Evolutionary conservation across 192 early-diverging fungal species (phyloP), one percentile per base, ranked within the genome.

Genomic region (Backusella sp.): DNA sequence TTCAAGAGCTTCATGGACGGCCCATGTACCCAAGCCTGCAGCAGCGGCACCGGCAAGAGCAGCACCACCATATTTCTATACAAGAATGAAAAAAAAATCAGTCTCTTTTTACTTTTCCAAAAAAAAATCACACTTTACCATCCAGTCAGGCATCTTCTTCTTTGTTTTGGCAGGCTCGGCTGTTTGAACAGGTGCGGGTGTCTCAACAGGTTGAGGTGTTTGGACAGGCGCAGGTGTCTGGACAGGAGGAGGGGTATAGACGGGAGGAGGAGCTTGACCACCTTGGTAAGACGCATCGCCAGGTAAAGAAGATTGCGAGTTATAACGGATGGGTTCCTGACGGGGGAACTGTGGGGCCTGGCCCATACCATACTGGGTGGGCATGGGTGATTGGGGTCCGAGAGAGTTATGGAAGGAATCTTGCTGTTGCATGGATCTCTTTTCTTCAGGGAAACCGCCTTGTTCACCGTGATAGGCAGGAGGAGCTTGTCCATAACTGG

Each of bases 31-130:
- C 26, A 76, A 53, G 37, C 74, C 81, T 7, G 79, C 66, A 35
- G 74, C 77, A n/a, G 74, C 81, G 52, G 74, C 81, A 52, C 77
- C 81, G 46, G 77, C 77, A 72, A 76, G 32, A 35, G 75, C 77
- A 36, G 68, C 73, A 69, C 81, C 81, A 79, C 77, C 81, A 59
- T 75, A 69, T 76, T 79, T 82, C 81, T 82, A 74, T 32, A 30
- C 39, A 17, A 14, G 17, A 14, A 15, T 32, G 11, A 62, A 28
- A 34, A n/a, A 7, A n/a, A 44, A 35, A 0, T 67, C 15, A 67
- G 32, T 65, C 12, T 17, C 12, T 59, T 2, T 26, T 8, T 21
- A 37, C 37, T 35, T 36, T 37, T n/a, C n/a, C n/a, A n/a, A 35
- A 36, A 28, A 28, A 28, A 28, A 28, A 32, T 32, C 39, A 19